Base-by-base conservation (phyloP, 1,139 yeast genomes). In the Protomyces macrosporus region DNA sequence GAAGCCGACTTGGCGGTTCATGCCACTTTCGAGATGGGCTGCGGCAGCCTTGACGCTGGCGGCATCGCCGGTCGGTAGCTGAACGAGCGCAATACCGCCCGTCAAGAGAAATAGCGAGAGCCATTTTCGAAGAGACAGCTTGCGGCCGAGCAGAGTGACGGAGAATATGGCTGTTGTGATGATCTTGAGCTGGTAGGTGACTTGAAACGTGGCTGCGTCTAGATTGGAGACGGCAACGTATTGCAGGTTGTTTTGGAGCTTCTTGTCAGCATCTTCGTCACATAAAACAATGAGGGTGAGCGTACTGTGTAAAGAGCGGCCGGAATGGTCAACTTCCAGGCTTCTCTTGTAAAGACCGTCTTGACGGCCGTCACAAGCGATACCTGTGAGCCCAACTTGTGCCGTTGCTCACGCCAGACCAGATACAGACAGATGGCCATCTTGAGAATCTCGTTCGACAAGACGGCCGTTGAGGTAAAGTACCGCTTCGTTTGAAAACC, bases 161-260 rank as follows among this genome's bases (percentile, higher is more conserved):
- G 79, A 75, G 66, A 77, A 77, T 58, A 76, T 72, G n/a, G 79
- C 79, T 1, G 79, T 77, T 12, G 79, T 77, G 65, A 77, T 70
- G 65, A 77, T 77, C 68, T 77, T 77, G 64, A 77, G 74, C 70
- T 77, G 79, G 69, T 77, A 77, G 3, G 79, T 75, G 65, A 77
- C 79, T 69, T 77, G 79, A 69, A 77, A 77, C 3, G 79, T 75
- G 5, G 79, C 79, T 6, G 79, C 79, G 64, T 76, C 77, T 54
- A 77, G 70, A 68, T 76, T 75, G 10, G 78, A 75, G 10, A 77
- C 79, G 6, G 79, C 79, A 4, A 75, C 75, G 67, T 76, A 77
- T 68, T 77, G 79, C 51, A 77, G 70, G 45, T 76, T 73, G 70
- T 77, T 77, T 68, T 77, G 79, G 55, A 77, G 60, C 67, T 58